Conservation (phyloP, 2,329 filamentous ascomycete genomes). For the Pseudocercospora eumusae region DNA sequence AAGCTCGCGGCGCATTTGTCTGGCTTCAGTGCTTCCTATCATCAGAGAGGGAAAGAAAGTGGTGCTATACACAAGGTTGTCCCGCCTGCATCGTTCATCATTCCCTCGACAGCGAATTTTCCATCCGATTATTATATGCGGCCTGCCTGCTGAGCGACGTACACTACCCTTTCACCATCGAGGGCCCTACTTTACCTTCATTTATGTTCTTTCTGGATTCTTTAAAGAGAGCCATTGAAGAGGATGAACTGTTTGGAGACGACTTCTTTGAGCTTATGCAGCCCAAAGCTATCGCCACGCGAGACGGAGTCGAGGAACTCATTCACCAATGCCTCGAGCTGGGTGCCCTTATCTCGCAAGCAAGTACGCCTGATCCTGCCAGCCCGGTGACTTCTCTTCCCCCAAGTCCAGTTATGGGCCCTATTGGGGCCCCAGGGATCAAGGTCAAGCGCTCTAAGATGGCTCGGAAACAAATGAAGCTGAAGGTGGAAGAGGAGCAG, state of each 20-base stretch:
- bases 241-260: constrained; percentile 50
- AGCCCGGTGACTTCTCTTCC: constrained; percentile 27
- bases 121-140: constrained; percentile 51
- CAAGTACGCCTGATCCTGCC: constrained; percentile 31
- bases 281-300: constrained; percentile 47
- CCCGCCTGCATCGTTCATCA: constrained; percentile 52
- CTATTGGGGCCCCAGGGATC: constrained; percentile 37
- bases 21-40: constrained; percentile 61
- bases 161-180: constrained; percentile 40
- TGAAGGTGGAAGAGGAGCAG: constrained; percentile 48
- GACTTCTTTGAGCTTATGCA: constrained; percentile 48
- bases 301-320: constrained; percentile 49
- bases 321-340: constrained; percentile 51
- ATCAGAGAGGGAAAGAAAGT: constrained; percentile 56
- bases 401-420: constrained; percentile 31
- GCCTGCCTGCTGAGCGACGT: constrained; percentile 50
- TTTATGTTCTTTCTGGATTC: constrained; percentile 48
- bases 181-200: constrained; percentile 39
- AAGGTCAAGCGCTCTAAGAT: constrained; percentile 46
- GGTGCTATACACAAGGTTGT: constrained; percentile 59
- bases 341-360: constrained; percentile 37
- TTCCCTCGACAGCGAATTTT: constrained; percentile 50
- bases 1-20: constrained; percentile 59
- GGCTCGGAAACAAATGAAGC: constrained; percentile 48
- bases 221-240: constrained; percentile 43